phyloP scores from a whole-genome alignment of 805 yeast genomes.

The Starmerella apicola region DNA sequence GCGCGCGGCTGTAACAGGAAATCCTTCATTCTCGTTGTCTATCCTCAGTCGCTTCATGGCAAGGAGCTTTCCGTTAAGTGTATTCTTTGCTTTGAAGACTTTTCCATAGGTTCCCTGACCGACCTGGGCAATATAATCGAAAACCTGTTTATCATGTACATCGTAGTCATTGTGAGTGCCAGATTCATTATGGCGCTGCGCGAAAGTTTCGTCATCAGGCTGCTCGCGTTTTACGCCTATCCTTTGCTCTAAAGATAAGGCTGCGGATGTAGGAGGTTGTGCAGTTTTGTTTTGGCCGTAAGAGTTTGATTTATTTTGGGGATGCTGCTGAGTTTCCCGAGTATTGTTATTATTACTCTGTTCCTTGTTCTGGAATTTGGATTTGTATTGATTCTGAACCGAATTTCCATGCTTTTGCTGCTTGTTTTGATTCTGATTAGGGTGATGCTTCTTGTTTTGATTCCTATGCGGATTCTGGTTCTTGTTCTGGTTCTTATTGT shows the following conservation, averaged over 20 bases:
- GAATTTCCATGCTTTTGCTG: no score
- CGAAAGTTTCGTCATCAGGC: no score
- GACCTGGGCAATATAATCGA: conserved; percentile 70
- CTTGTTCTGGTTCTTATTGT: no score
- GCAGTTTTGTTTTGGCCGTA: no score
- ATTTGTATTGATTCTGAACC: not conserved
- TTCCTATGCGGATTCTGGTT: no score
- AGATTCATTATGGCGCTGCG: no score
- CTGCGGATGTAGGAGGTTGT: no score
- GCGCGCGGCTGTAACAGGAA: conserved; percentile 89
- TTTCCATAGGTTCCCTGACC: conserved; percentile 99
- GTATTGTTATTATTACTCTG: not conserved
- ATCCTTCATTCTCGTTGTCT: conserved; percentile 84
- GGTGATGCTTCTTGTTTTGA: no score
- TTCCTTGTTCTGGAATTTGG: not conserved
- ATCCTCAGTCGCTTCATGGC: conserved; percentile 77
- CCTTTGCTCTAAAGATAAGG: no score
- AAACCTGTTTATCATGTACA: conserved; percentile 25
- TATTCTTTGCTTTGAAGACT: conserved; percentile 77
- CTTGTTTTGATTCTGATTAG: no score
- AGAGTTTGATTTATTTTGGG: not conserved
- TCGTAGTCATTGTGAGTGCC: no score
- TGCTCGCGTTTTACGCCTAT: no score
- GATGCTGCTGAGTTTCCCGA: not conserved
- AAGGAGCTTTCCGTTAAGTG: conserved; percentile 54